Conservation (phyloP, 352 stramenopile species). For the Pythium guiyangense region DNA sequence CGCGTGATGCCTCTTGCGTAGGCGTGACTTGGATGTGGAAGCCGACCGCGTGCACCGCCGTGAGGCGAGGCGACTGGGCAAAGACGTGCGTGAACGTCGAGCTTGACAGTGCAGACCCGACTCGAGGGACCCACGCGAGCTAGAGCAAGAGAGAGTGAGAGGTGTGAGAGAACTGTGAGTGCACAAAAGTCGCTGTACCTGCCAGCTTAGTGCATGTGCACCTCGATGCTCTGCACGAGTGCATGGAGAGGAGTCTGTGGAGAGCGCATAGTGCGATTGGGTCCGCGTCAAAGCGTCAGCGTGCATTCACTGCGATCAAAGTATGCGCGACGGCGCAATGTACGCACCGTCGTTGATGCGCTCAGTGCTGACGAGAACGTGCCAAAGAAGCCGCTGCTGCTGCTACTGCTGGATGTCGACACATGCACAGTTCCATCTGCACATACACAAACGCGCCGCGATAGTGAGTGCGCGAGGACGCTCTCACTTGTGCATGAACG, state of each 20-base stretch:
- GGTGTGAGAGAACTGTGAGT: not conserved
- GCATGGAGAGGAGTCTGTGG: constrained; percentile 18
- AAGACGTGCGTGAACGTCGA: constrained; percentile 35
- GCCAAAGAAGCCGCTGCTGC: constrained; percentile 18
- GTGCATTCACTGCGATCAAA: not conserved
- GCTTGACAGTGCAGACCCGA: constrained; percentile 12
- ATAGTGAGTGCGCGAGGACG: too few species aligned
- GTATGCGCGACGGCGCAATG: too few species aligned
- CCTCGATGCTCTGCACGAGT: constrained; percentile 33
- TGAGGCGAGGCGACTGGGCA: constrained; percentile 19
- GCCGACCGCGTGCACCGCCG: constrained; percentile 21
- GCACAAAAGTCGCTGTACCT: not conserved
- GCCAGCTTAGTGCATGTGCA: not conserved
- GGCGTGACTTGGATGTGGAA: constrained; percentile 24
- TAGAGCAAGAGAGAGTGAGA: not conserved
- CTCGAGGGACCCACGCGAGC: constrained; percentile 29
- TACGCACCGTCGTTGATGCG: constrained; percentile 13
- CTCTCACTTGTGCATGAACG: too few species aligned
- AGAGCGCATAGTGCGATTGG: not conserved
- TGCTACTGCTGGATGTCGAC: constrained; percentile 13
- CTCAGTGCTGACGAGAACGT: constrained; percentile 20
- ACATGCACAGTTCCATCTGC: constrained; percentile 20
- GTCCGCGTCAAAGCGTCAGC: too few species aligned
- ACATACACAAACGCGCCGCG: too few species aligned
- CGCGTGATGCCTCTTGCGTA: not conserved